These are phyloP conservation scores for Catunica adiposa DNA, from an alignment of 2,329 filamentous ascomycete species.

Conservation along the genomic window DNA sequence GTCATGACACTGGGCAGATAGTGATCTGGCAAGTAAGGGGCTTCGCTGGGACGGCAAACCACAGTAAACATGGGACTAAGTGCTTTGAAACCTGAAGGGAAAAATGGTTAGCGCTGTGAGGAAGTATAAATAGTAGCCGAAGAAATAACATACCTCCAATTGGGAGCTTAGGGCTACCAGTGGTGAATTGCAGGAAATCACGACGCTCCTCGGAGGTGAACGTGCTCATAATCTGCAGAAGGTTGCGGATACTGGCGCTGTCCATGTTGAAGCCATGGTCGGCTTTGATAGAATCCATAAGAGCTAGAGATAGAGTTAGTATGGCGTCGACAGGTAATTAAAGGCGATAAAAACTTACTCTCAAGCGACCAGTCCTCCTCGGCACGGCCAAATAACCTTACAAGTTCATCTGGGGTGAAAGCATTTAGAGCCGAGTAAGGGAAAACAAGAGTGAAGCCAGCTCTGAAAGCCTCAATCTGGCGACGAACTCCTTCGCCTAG, in stretches of 20 bases:
- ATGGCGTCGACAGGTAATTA: conserved; percentile 15
- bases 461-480: conserved; percentile 80
- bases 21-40: conserved; percentile 84
- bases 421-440: conserved; percentile 81
- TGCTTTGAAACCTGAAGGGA: conserved; percentile 66
- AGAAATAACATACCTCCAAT: conserved; percentile 81
- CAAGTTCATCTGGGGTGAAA: conserved; percentile 88
- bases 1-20: conserved; percentile 99
- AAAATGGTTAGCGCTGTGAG: not conserved
- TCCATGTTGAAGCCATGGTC: conserved; percentile 99
- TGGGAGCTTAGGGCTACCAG: conserved; percentile 90
- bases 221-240: conserved; percentile 90
- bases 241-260: conserved; percentile 82
- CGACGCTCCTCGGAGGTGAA: conserved; percentile 57
- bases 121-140: not conserved
- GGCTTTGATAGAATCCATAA: conserved; percentile 97
- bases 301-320: conserved; percentile 34
- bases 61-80: conserved; percentile 98
- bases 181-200: conserved; percentile 94
- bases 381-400: conserved; percentile 80
- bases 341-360: conserved; percentile 45
- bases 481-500: conserved; percentile 72
- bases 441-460: conserved; percentile 90
- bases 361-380: conserved; percentile 97
- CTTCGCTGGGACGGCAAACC: conserved; percentile 95